Evolutionary conservation across 2,329 filamentous ascomycete genomes (phyloP).

Genomic region (Aspergillus tubingensis): DNA sequence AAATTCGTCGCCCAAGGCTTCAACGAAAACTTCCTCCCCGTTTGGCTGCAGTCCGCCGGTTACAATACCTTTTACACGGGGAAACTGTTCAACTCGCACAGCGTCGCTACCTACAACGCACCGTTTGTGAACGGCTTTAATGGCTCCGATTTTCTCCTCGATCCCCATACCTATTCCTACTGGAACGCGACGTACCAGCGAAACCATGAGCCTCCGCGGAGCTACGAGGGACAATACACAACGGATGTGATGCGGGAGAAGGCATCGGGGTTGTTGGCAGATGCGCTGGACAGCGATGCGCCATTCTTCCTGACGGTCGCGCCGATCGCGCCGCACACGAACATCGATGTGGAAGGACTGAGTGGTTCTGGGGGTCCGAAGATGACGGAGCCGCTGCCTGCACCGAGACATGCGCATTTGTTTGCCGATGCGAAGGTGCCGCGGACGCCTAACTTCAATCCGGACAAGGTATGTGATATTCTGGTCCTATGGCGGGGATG

Average conservation of each 20-base stretch:
- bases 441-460: conserved; percentile 64
- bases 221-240: conserved; percentile 57
- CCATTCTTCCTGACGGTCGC: conserved; percentile 70
- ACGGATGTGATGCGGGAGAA: conserved; percentile 63
- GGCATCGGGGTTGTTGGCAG: conserved; percentile 61
- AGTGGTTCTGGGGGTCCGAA: not conserved
- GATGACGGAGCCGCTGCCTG: conserved; percentile 9
- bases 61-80: conserved; percentile 56
- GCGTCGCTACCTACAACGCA: conserved; percentile 48
- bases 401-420: conserved; percentile 56
- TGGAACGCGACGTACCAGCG: conserved; percentile 65
- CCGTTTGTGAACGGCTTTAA: conserved; percentile 35
- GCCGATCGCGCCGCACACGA: conserved; percentile 67
- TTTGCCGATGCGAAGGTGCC: conserved; percentile 62
- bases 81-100: conserved; percentile 56
- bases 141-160: conserved; percentile 48
- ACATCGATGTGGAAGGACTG: conserved; percentile 44
- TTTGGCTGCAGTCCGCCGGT: conserved; percentile 52
- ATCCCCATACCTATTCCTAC: conserved; percentile 64
- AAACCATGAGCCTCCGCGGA: conserved; percentile 58
- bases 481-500: not conserved
- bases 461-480: conserved; percentile 27
- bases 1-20: conserved; percentile 54
- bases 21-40: conserved; percentile 51
- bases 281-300: conserved; percentile 55